These are phyloP conservation scores for Combretum micranthum DNA, from an alignment of 345 rosid genomes.

Conservation along the genomic window DNA sequence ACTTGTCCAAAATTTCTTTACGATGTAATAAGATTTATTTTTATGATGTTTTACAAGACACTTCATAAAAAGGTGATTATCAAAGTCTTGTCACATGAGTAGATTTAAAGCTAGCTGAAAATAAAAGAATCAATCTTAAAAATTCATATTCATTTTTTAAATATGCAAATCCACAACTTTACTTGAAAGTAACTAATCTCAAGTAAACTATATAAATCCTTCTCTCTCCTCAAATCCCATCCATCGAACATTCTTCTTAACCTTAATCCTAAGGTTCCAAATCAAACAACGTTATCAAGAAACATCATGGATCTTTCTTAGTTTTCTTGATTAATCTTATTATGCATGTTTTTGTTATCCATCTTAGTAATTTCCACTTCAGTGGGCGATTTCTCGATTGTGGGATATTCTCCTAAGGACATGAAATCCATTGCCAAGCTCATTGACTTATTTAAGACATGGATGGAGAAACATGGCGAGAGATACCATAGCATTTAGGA, in stretches of 20 bases:
- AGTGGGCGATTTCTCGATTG: conserved; percentile 57
- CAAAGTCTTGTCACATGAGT: conserved; percentile 16
- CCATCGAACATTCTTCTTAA: conserved; percentile 12
- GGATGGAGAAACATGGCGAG: conserved; percentile 67
- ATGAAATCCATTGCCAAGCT: conserved; percentile 48
- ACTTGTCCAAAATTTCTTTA: no score
- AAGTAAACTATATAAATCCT: conserved; percentile 21
- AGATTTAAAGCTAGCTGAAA: conserved; percentile 21
- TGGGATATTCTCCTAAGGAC: conserved; percentile 63
- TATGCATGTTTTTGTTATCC: conserved; percentile 6
- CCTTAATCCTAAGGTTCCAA: neutral
- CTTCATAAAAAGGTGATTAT: neutral
- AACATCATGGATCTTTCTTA: conserved; percentile 34
- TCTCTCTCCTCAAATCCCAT: conserved; percentile 8
- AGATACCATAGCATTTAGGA: conserved; percentile 53
- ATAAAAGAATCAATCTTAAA: conserved; percentile 39
- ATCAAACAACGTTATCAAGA: neutral
- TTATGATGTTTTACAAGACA: conserved; percentile 6
- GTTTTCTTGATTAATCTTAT: neutral
- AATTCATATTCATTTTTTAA: conserved; percentile 17
- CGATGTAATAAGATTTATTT: neutral
- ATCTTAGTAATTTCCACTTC: conserved; percentile 30
- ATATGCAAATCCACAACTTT: conserved; percentile 26
- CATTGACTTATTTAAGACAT: conserved; percentile 52
- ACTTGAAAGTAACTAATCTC: conserved; percentile 44